Base-by-base conservation (phyloP, 768 basidiomycete species). In the Steccherinum ochraceum region DNA sequence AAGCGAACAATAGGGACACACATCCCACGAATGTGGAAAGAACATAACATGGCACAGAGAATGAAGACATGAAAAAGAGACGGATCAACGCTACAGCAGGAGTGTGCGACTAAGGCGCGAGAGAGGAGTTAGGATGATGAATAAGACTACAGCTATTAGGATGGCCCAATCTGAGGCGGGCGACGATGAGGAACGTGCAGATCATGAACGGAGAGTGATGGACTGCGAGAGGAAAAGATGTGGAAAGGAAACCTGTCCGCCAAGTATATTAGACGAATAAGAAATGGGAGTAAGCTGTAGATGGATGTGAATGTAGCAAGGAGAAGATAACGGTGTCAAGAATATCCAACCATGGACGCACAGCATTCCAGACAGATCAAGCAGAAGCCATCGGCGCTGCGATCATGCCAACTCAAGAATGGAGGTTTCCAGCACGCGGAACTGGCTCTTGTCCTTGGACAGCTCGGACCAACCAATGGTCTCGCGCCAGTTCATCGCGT, bases 391-490 rank as follows among this genome's bases (percentile, higher is more conserved):
- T 7, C 7, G 7, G 42, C 40, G 27, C 19, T 16, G 12, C 25
- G 5, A 19, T 41, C 62, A 64, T 42, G 61, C 61, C 48, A 89
- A 75, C 71, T 93, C 89, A 59, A 91, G 72, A 35, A 91, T 74
- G 3, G 87, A 84, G 12, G 81, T 83, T 68, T 93, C 89, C 60
- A 92, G 67, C 45, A 93, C 79, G 23, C 89, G 80, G 71, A 92
- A 91, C 64, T 83, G 69, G 13, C 76, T 70, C 18, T 80, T 61
- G 54, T 91, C 89, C 64, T 89, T 89, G 49, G 83, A 83, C 60
- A 83, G 77, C 66, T 92, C 90, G 7, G 82, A 81, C 85, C 87
- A 92, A 20, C 83, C 84, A 42, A 91, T 79, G 39, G 82, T 68
- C 60, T 86, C 86, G 51, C 88, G 72, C 90, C 90, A 93, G 67